Evolutionary conservation across 164 flowering plant species (phyloP), one percentile per base, ranked within the genome.

Genomic region (Aristolochia contorta): DNA sequence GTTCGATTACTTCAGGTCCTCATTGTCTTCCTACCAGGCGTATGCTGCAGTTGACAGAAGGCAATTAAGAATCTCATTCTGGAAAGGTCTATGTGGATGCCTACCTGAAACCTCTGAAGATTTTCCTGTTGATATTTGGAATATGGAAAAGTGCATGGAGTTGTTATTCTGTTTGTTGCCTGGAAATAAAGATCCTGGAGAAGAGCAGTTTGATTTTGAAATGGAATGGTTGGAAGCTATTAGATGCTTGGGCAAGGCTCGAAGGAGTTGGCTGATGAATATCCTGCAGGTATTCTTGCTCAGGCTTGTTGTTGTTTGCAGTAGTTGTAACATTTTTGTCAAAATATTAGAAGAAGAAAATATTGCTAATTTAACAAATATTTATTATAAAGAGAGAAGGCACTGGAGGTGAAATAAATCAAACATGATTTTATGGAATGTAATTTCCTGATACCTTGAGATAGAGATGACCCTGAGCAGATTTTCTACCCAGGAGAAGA

Each of bases 161-260:
- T 66, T 80, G 59, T 80, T 94, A 56, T 90, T 91, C 70, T 30
- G 67, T 37, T 63, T 75, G 67, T 69, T 91, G 74, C 95, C 95
- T 65, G 64, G 57, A 30, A 32, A 62, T 64, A 59, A 58, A 47
- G 59, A 22, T 60, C 48, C n/a, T 27, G 67, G 46, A 61, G 56
- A 53, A 19, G 68, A 65, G 46, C 70, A 61, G 32, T 59, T 22
- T 54, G 49, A 57, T 60, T 57, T 53, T 37, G 60, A 23, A 7
- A 67, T 74, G 53, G 97, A 90, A 65, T 91, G 97, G 97, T 74
- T 63, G 32, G 85, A 75, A 64, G 91, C 84, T 56, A 69, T 86
- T 58, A 75, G 46, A 64, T 90, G 99, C 76, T 75, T 94, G 43
- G 80, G 76, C 54, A 86, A 83, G 79, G 85, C 91, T 72, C 81